Conservation (phyloP, 257 asterid species). For the Jasminum sambac region DNA sequence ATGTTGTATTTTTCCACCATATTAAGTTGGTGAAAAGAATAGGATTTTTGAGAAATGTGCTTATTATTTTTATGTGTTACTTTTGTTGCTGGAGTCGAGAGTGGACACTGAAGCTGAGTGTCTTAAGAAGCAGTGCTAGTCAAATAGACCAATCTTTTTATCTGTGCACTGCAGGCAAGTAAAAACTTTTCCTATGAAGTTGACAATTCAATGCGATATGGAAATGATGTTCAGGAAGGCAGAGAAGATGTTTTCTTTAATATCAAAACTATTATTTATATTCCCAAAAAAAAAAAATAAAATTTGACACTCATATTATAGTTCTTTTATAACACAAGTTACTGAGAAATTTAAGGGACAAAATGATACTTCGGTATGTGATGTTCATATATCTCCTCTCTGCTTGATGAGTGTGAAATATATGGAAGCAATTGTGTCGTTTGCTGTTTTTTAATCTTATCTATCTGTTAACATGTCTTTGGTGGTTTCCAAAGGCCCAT, state of each 20-base stretch:
- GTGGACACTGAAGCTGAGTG: neutral
- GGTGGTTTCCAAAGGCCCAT: slow-evolving; percentile 8
- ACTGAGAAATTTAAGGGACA: neutral
- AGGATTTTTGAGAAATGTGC: neutral
- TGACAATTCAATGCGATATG: neutral
- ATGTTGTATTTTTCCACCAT: neutral
- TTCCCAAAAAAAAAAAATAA: no score
- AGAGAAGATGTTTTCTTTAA: neutral
- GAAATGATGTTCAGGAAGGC: neutral
- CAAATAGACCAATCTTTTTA: no score
- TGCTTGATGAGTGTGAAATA: neutral
- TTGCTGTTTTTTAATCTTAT: neutral
- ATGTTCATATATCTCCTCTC: neutral
- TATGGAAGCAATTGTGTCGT: neutral
- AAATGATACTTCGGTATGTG: neutral
- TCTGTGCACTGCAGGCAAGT: no score
- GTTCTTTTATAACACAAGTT: neutral
- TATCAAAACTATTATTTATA: neutral
- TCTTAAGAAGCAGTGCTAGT: neutral
- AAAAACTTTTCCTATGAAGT: no score
- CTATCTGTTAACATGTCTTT: slow-evolving; percentile 6
- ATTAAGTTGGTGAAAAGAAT: neutral
- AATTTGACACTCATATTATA: neutral
- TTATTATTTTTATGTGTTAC: neutral
- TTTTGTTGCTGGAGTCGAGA: neutral